Base-by-base conservation (phyloP, 2,329 filamentous ascomycete species). In the Colletotrichum sp. region DNA sequence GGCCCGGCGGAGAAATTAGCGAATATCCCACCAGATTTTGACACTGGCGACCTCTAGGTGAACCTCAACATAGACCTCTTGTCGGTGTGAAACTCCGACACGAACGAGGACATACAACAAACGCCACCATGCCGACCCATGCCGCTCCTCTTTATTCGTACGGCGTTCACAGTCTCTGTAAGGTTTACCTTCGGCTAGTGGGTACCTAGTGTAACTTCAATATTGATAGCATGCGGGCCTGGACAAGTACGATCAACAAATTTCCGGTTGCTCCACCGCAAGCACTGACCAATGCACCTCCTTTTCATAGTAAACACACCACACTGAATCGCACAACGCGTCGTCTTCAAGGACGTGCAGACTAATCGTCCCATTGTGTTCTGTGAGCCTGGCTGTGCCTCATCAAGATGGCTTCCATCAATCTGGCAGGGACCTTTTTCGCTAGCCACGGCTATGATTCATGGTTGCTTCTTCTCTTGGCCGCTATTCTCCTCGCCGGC, bases 101-200 rank as follows among this genome's bases (percentile, higher is more conserved):
- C 8, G 44, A 52, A 52, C 8, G 10, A 52, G 44, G n/a, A 21
- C 44, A 52, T 52, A 21, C 10, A 21, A 0, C 0, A 8, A 52
- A 7, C 44, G 44, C n/a, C 39, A n/a, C 18, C 5, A n/a, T 44
- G 39, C 18, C 39, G 39, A 49, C 39, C 44, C 44, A 52, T 13
- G 6, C 44, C 1, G 44, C 10, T 52, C 44, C 12, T 0, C 3
- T 52, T 49, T 1, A 52, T 21, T 52, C n/a, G 44, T 52, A 21
- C 6, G n/a, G 1, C 10, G 6, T 21, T 21, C 0, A 52, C 44
- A 21, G n/a, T 21, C 1, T 3, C n/a, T 21, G 6, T 21, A 52
- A 52, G 12, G 44, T 21, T 52, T 21, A 1, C 44, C 10, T 52
- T 52, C n/a, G n/a, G 12, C n/a, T 52, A 13, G n/a, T 44, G 10